phyloP scores from a whole-genome alignment of 768 basidiomycete genomes.

The Panaeolus cyanescens region DNA sequence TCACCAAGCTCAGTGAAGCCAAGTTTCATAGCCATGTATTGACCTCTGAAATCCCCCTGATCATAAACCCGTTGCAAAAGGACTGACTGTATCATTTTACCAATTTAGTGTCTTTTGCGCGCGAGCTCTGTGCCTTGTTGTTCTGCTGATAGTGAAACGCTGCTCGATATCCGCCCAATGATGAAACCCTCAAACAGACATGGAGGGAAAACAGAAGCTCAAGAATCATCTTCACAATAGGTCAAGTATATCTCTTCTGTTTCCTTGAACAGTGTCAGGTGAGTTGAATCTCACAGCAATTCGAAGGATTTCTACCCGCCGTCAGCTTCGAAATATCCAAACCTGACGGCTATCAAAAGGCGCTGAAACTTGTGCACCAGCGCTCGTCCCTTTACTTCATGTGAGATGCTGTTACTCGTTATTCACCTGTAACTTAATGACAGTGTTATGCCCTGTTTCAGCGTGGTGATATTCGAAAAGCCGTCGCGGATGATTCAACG shows the following conservation, averaged over 20 bases:
- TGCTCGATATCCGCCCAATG: no score
- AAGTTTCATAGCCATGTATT: no score
- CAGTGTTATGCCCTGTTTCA: background rate
- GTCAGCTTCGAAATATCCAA: constrained; percentile 33
- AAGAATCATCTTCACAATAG: constrained; percentile 37
- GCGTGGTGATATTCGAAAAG: constrained; percentile 40
- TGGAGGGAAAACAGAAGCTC: constrained; percentile 34
- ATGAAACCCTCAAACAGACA: no score
- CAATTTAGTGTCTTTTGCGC: no score
- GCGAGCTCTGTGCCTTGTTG: no score
- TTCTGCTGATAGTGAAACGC: no score
- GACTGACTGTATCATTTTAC: no score
- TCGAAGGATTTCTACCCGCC: background rate
- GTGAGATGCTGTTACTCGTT: constrained; percentile 43
- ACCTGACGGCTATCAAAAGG: constrained; percentile 32
- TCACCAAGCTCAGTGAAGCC: no score
- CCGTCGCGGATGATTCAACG: constrained; percentile 40
- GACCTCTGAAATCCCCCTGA: no score
- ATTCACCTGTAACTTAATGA: background rate
- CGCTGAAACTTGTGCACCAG: constrained; percentile 26
- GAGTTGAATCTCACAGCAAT: no score
- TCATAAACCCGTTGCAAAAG: no score
- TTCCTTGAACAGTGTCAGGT: background rate
- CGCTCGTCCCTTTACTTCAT: constrained; percentile 38
- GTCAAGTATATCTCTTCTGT: constrained; percentile 11